phyloP scores from a whole-genome alignment of 176 grass and related monocot species.

The Avena sativa region DNA sequence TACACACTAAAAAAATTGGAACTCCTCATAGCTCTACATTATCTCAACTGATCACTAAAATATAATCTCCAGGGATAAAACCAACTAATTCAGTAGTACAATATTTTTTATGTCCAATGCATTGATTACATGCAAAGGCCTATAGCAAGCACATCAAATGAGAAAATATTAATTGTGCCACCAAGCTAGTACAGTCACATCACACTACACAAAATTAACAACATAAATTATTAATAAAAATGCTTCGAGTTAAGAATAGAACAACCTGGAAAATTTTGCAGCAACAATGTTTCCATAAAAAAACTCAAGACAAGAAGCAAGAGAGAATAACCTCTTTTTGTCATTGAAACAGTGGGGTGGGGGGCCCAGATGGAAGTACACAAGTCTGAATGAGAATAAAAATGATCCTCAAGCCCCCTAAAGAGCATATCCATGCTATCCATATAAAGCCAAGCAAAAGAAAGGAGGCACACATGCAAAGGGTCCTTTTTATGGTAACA shows the following conservation, averaged over 20 bases:
- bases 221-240: not conserved
- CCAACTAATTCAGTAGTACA: not conserved
- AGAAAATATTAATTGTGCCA: constrained; percentile 15
- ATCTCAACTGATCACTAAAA: constrained; percentile 35
- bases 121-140: constrained; percentile 10
- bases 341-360: constrained; percentile 27
- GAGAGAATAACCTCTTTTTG: constrained; percentile 36
- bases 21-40: constrained; percentile 33
- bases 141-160: constrained; percentile 2
- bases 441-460: constrained; percentile 66
- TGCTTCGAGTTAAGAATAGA: not conserved
- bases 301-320: constrained; percentile 34
- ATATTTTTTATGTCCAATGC: constrained; percentile 8
- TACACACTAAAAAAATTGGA: not conserved
- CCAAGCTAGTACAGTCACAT: constrained; percentile 7
- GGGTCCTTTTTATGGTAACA: constrained; percentile 67
- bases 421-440: constrained; percentile 62
- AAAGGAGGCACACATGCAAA: constrained; percentile 53
- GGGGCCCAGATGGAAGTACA: constrained; percentile 52
- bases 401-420: constrained; percentile 40
- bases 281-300: constrained; percentile 9
- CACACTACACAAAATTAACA: not conserved
- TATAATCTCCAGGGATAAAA: not conserved
- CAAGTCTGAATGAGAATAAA: constrained; percentile 57
- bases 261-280: constrained; percentile 7